phyloP scores from a whole-genome alignment of 768 basidiomycete species.

The Russula ochroleuca region DNA sequence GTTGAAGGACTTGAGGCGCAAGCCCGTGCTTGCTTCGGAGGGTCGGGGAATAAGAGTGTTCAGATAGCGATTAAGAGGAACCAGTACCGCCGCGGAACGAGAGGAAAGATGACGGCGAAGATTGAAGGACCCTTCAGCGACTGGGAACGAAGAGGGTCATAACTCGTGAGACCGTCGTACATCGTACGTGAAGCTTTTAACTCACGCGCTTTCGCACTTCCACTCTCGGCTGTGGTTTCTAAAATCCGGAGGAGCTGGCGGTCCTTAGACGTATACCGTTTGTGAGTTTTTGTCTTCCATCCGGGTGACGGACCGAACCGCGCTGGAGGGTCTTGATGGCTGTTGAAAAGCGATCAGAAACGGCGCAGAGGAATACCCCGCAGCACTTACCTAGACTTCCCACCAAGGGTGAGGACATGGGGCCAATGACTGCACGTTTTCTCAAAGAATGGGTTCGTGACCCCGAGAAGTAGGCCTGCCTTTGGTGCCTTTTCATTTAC shows the following conservation, averaged over 20 bases:
- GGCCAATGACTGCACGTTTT: conserved; percentile 82
- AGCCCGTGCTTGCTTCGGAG: conserved; percentile 38
- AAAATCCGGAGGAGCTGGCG: conserved; percentile 64
- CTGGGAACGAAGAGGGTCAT: conserved; percentile 36
- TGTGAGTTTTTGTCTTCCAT: conserved; percentile 76
- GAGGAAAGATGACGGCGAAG: conserved; percentile 80
- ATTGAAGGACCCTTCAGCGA: conserved; percentile 55
- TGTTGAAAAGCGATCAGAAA: not conserved
- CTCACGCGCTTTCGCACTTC: conserved; percentile 51
- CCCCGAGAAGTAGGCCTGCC: conserved; percentile 71
- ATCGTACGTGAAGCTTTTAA: conserved; percentile 24
- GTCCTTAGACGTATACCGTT: conserved; percentile 83
- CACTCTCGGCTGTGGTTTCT: conserved; percentile 51
- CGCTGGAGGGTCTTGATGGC: not conserved
- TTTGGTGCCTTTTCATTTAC: conserved; percentile 82
- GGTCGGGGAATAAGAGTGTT: conserved; percentile 79
- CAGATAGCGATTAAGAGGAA: conserved; percentile 88
- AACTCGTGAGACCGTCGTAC: not conserved
- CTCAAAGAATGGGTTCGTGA: conserved; percentile 86
- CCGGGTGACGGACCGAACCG: conserved; percentile 55
- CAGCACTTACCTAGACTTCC: conserved; percentile 45
- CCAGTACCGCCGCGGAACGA: conserved; percentile 79
- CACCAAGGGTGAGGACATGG: conserved; percentile 67
- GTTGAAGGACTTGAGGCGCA: conserved; percentile 66
- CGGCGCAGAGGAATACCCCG: not conserved